Evolutionary conservation across 345 rosid genomes (phyloP).

Genomic region (Brassica juncea): DNA sequence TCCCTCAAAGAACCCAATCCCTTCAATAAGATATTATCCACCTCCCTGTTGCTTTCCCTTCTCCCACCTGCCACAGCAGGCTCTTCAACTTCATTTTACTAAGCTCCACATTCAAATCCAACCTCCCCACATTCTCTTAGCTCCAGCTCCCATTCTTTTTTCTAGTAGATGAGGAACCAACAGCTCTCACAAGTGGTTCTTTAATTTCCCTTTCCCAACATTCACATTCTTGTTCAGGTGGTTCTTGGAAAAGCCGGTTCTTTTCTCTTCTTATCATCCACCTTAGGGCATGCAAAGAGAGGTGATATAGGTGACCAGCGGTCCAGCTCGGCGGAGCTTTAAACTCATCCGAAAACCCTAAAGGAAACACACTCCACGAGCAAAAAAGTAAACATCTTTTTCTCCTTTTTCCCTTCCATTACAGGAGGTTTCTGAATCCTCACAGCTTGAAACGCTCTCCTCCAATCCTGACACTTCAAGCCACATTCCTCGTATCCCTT

Average conservation of each 20-base stretch:
- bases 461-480: slow-evolving; percentile 74
- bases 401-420: slow-evolving; percentile 54
- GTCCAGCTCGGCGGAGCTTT: neutral
- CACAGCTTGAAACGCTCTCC: slow-evolving; percentile 78
- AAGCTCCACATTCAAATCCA: slow-evolving; percentile 64
- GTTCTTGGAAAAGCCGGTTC: slow-evolving; percentile 38
- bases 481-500: slow-evolving; percentile 72
- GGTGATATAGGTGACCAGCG: slow-evolving; percentile 77
- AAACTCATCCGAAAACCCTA: slow-evolving; percentile 55
- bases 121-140: slow-evolving; percentile 62
- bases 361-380: slow-evolving; percentile 74
- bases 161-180: slow-evolving; percentile 29
- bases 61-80: slow-evolving; percentile 41
- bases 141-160: slow-evolving; percentile 53
- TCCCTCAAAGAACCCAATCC: slow-evolving; percentile 84
- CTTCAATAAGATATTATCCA: slow-evolving; percentile 70
- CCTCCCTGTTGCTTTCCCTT: slow-evolving; percentile 51
- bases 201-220: slow-evolving; percentile 46
- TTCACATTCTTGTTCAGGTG: neutral
- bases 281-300: slow-evolving; percentile 52
- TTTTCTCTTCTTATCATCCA: slow-evolving; percentile 5
- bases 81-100: slow-evolving; percentile 45
- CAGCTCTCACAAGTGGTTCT: slow-evolving; percentile 37
- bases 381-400: slow-evolving; percentile 59
- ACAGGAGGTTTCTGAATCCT: slow-evolving; percentile 62